These are phyloP conservation scores for Dichotomopilus funicola DNA, from an alignment of 2,329 filamentous ascomycete species.

Conservation along the genomic window DNA sequence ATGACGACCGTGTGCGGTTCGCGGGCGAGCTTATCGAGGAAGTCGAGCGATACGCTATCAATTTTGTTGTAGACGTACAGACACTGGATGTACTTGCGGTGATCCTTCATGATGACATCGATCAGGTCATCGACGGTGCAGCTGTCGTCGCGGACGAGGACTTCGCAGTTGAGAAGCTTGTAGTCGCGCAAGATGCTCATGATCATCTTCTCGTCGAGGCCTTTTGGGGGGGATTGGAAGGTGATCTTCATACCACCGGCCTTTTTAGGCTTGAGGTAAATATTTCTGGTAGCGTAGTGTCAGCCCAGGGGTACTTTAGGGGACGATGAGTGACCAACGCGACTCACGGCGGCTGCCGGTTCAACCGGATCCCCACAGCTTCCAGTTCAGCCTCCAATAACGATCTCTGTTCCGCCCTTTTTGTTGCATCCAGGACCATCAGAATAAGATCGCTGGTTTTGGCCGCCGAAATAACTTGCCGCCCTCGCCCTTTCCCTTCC, in stretches of 20 bases:
- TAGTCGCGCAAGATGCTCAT: conserved; percentile 97
- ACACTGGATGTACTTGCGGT: conserved; percentile 91
- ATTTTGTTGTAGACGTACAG: conserved; percentile 99
- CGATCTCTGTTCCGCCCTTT: conserved; percentile 86
- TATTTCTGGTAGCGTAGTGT: conserved; percentile 56
- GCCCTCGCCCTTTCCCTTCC: conserved; percentile 89
- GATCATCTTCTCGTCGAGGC: conserved; percentile 94
- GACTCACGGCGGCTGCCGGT: conserved; percentile 77
- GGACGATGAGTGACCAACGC: too few relatives aligned
- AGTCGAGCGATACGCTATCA: conserved; percentile 87
- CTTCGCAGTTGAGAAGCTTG: conserved; percentile 97
- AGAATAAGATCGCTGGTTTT: conserved; percentile 97
- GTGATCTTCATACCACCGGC: conserved; percentile 98
- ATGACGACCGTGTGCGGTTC: conserved; percentile 95
- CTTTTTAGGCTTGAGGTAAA: conserved; percentile 93
- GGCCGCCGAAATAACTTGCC: conserved; percentile 94
- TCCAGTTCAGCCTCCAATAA: conserved; percentile 88
- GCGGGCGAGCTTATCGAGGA: conserved; percentile 82
- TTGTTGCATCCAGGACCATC: conserved; percentile 96
- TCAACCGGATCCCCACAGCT: conserved; percentile 88
- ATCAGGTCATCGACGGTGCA: conserved; percentile 97
- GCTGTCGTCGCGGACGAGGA: conserved; percentile 89
- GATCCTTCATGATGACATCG: conserved; percentile 98
- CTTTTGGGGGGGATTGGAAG: conserved; percentile 81
- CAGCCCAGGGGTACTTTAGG: not conserved